These are phyloP conservation scores for Malassezia sp. DNA, from an alignment of 1,284 basidiomycete genomes.

Conservation along the genomic window DNA sequence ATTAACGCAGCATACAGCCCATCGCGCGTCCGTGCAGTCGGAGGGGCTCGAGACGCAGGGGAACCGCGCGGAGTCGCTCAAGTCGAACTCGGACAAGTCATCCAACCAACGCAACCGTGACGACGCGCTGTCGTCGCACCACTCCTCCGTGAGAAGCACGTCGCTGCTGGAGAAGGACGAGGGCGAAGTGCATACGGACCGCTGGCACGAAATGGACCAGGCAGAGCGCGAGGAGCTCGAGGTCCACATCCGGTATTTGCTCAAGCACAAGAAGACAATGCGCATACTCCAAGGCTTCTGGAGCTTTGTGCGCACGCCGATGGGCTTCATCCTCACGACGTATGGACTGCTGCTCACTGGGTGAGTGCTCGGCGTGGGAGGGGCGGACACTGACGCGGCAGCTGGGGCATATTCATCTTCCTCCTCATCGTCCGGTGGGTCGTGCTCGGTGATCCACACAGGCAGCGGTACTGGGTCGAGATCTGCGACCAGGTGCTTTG, in stretches of 20 bases:
- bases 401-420: conserved; percentile 38
- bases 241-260: conserved; percentile 65
- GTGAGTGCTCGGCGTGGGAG: no score
- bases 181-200: conserved; percentile 30
- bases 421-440: conserved; percentile 40
- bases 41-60: no score
- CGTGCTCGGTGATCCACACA: conserved; percentile 16
- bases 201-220: conserved; percentile 38
- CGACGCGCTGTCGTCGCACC: no score
- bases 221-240: conserved; percentile 52
- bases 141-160: no score
- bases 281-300: conserved; percentile 31
- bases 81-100: no score
- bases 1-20: no score
- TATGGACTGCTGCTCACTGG: conserved; percentile 37
- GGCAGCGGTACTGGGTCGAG: conserved; percentile 39
- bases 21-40: no score
- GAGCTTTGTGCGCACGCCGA: conserved; percentile 35
- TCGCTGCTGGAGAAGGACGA: conserved; percentile 19
- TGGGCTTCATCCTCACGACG: conserved; percentile 39
- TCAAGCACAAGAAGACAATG: conserved; percentile 55
- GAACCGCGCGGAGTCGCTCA: no score
- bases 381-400: no score
- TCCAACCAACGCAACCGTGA: no score
- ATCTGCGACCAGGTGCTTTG: conserved; percentile 44